Conservation (phyloP, 805 yeast species). For the Clavispora fructus region DNA sequence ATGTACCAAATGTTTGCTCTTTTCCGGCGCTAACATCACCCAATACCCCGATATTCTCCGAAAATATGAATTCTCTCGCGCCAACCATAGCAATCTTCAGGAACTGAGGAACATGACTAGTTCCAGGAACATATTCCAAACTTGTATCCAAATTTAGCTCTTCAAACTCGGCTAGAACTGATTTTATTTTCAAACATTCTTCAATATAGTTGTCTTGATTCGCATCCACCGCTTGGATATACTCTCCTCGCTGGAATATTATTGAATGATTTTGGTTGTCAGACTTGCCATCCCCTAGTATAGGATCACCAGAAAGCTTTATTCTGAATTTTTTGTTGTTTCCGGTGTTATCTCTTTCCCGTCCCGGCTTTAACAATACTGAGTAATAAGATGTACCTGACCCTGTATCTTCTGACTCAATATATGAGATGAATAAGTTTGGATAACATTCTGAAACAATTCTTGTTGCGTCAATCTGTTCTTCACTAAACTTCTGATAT, state of each 20-base stretch:
- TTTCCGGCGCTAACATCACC: conserved; percentile 98
- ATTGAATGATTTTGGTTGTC: conserved; percentile 90
- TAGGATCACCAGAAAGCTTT: conserved; percentile 88
- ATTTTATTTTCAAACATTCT: conserved; percentile 86
- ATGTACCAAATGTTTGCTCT: conserved; percentile 94
- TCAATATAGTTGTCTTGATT: conserved; percentile 94
- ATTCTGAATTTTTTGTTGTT: conserved; percentile 44
- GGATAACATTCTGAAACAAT: conserved; percentile 71
- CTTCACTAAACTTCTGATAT: conserved; percentile 54
- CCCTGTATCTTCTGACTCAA: conserved; percentile 44
- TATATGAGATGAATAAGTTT: conserved; percentile 49
- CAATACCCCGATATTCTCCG: conserved; percentile 85
- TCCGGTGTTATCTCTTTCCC: conserved; percentile 40
- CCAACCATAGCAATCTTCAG: conserved; percentile 87
- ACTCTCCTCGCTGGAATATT: conserved; percentile 88
- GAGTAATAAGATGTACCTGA: conserved; percentile 52
- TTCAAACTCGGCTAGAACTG: conserved; percentile 87
- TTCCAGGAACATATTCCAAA: conserved; percentile 55
- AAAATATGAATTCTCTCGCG: conserved; percentile 90
- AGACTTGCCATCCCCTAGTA: conserved; percentile 92
- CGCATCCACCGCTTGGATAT: conserved; percentile 91
- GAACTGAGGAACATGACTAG: conserved; percentile 27
- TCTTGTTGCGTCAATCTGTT: conserved; percentile 65
- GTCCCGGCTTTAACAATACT: conserved; percentile 40
- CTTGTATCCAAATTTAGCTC: conserved; percentile 57